Evolutionary conservation across 129 eudicot species (phyloP).

Genomic region (Lactuca sativa): DNA sequence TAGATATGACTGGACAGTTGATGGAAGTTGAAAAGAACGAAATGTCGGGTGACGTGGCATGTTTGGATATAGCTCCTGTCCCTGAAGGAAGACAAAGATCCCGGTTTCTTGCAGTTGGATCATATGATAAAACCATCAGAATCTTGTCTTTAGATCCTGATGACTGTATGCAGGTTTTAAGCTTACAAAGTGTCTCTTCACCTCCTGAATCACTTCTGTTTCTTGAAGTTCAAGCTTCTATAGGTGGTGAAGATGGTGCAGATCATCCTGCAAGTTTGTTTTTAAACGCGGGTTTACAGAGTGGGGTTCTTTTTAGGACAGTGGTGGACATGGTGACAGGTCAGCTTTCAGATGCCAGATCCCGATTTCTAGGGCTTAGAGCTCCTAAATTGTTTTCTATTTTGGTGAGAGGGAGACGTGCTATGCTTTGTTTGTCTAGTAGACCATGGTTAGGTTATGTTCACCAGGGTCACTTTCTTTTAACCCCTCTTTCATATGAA

Average conservation of each 20-base stretch:
- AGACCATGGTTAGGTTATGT: conserved; percentile 99
- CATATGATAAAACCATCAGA: conserved; percentile 87
- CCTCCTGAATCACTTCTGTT: conserved; percentile 97
- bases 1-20: conserved; percentile 91
- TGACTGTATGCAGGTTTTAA: conserved; percentile 92
- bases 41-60: conserved; percentile 98
- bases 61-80: conserved; percentile 99
- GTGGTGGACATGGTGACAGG: conserved; percentile 99
- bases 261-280: conserved; percentile 97
- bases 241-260: conserved; percentile 99
- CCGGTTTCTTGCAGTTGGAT: conserved; percentile 96
- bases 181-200: conserved; percentile 90
- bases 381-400: conserved; percentile 93
- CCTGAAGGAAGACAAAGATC: conserved; percentile 98
- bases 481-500: conserved; percentile 92
- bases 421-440: conserved; percentile 99
- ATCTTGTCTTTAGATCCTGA: conserved; percentile 94
- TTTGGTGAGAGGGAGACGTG: conserved; percentile 80
- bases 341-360: conserved; percentile 96
- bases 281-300: conserved; percentile 87
- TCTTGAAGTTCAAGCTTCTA: conserved; percentile 97
- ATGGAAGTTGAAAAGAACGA: conserved; percentile 96
- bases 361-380: conserved; percentile 87
- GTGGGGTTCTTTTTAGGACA: conserved; percentile 91
- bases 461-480: conserved; percentile 91